phyloP scores from a whole-genome alignment of 441 rosid genomes.

The Gossypium davidsonii region DNA sequence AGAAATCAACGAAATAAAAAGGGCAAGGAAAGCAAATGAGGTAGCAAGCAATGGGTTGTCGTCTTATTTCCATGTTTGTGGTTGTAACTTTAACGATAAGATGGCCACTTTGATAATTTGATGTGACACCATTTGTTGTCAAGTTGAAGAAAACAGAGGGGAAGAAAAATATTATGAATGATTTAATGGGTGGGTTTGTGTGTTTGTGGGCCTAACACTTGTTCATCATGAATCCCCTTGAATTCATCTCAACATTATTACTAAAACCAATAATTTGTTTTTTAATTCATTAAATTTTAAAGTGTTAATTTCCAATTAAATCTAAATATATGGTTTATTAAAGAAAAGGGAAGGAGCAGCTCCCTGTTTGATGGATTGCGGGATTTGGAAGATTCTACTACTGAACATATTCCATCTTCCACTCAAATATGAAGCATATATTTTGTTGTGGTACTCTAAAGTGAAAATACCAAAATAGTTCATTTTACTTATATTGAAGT shows the following conservation, averaged over 20 bases:
- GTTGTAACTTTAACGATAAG: conserved; percentile 8
- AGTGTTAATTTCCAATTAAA: too few species aligned
- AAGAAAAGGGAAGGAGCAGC: not conserved
- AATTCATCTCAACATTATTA: not conserved
- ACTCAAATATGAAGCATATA: not conserved
- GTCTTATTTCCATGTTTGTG: not conserved
- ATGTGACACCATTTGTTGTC: conserved; percentile 11
- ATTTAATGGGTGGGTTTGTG: not conserved
- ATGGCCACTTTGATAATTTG: not conserved
- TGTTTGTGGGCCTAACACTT: not conserved
- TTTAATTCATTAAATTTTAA: not conserved
- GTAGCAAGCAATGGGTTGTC: not conserved
- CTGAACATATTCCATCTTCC: conserved; percentile 9
- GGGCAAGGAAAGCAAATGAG: not conserved
- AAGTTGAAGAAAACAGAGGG: not conserved
- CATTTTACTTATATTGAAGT: too few species aligned
- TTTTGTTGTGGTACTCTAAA: not conserved
- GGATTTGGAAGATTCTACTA: conserved; percentile 1
- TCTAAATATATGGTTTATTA: too few species aligned
- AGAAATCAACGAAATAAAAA: not conserved
- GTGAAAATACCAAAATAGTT: not conserved
- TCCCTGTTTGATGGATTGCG: conserved; percentile 11
- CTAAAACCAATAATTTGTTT: not conserved
- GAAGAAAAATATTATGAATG: not conserved
- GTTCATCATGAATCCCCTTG: not conserved